Percentiles rank a stretch among this genome's conserved stretches.
These are phyloP conservation scores for Dendryphion nanum DNA, from an alignment of 2,329 filamentous ascomycete species.

Conservation along the genomic window DNA sequence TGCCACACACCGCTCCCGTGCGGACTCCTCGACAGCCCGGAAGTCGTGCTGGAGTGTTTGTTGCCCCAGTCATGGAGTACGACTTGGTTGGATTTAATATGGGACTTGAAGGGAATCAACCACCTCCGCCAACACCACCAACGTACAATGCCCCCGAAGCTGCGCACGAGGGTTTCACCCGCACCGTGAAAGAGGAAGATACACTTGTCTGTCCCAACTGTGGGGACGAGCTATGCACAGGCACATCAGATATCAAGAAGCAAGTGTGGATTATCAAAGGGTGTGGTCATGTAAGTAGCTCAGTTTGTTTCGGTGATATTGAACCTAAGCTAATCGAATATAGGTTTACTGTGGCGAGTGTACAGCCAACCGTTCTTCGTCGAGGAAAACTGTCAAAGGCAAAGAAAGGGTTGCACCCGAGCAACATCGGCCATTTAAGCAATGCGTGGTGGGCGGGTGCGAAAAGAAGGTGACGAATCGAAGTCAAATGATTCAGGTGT, in stretches of 20 bases:
- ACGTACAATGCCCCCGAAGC: conserved; percentile 64
- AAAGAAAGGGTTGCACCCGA: conserved; percentile 31
- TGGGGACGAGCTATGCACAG: conserved; percentile 76
- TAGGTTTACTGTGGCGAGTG: conserved; percentile 57
- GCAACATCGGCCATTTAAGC: conserved; percentile 41
- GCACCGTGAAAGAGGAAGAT: conserved; percentile 69
- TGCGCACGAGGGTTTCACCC: conserved; percentile 74
- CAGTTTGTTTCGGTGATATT: neutral
- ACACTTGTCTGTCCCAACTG: conserved; percentile 84
- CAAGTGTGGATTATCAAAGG: conserved; percentile 90
- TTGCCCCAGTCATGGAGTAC: conserved; percentile 39
- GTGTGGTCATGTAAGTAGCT: conserved; percentile 79
- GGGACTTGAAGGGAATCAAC: conserved; percentile 23
- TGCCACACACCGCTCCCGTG: neutral
- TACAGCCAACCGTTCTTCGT: conserved; percentile 38
- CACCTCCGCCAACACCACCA: conserved; percentile 30
- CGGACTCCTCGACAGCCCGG: conserved; percentile 1
- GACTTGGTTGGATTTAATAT: conserved; percentile 45
- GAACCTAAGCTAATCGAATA: neutral
- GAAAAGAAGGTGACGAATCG: conserved; percentile 31
- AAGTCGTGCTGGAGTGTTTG: conserved; percentile 16
- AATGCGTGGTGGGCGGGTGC: conserved; percentile 48
- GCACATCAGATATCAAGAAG: conserved; percentile 66
- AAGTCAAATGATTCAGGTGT: conserved; percentile 42
- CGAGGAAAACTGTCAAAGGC: conserved; percentile 39